Base-by-base conservation (phyloP, 2,329 filamentous ascomycete species). In the Dissoconium aciculare region DNA sequence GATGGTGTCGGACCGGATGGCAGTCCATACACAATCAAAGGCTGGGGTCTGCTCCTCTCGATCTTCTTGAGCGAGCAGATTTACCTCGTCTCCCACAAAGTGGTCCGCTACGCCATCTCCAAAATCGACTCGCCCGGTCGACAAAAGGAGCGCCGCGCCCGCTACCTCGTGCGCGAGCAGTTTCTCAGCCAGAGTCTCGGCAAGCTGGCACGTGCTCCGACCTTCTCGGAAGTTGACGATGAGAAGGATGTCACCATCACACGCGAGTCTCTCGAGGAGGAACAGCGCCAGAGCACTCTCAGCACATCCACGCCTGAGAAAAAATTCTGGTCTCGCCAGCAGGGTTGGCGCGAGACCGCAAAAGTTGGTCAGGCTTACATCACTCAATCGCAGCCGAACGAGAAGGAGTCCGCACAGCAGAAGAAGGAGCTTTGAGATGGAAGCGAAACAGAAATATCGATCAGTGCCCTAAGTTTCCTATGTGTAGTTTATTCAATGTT, bases 1-100 rank as follows among this genome's bases (percentile, higher is more conserved):
- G 66, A 76, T 33, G 66, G 68, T 2, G 58, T 76, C 24, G 77
- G 76, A 0, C 69, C 71, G 0, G 66, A 69, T 32, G 78, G 78
- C 23, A 67, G 67, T 11, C 74, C 78, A 0, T 71, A 69, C 26
- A 69, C 73, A 27, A 78, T 94, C 47, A 75, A 72, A 34, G 75
- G 66, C 10, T 92, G 83, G 78, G 81, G 75, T 0, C 62, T 94
- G 3, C 66, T 98, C 4, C 62, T 93, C 11, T 72, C 75, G 12
- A 76, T 98, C 34, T 70, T 95, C 44, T 70, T 91, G 43, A 75
- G 82, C 0, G 89, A 98, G 52, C 87, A 98, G 51, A 59, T 85
- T 11, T 95, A 92, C 53, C 70, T 98, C n/a, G 62, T 74, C 2
- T 68, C 81, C 2, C 76, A 85, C 46, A 67, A 76, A 38, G 68